Conservation (phyloP, 73 alveolate genomes). For the Tetrahymena thermophila region DNA sequence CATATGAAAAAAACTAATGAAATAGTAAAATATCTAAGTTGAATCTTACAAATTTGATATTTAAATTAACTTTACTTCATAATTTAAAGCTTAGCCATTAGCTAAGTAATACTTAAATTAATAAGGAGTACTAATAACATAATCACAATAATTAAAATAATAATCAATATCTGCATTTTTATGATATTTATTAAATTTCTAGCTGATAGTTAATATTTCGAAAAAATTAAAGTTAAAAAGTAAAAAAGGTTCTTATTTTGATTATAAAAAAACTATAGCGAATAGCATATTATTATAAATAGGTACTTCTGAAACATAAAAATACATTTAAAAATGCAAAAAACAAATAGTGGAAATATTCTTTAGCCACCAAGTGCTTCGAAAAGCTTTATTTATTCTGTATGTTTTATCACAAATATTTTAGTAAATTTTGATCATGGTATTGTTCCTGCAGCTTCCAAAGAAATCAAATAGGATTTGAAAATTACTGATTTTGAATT, state of each 20-base stretch:
- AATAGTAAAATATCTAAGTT: neutral
- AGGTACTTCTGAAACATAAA: neutral
- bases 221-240: neutral
- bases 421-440: constrained; percentile 93
- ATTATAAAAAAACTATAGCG: neutral
- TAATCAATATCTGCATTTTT: no score
- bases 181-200: no score
- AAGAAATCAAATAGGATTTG: constrained; percentile 71
- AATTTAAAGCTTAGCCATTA: neutral
- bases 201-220: neutral
- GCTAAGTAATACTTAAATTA: neutral
- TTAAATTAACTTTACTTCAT: neutral
- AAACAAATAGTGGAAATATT: neutral
- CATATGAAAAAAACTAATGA: neutral
- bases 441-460: constrained; percentile 89
- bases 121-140: neutral
- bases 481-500: constrained; percentile 51
- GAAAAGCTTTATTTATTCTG: neutral
- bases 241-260: neutral
- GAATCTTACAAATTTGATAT: neutral
- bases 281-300: neutral
- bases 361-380: neutral
- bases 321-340: neutral
- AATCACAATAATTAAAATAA: neutral
- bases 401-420: constrained; percentile 47